phyloP scores from a whole-genome alignment of 257 asterid species.

The Solanum verrucosum region DNA sequence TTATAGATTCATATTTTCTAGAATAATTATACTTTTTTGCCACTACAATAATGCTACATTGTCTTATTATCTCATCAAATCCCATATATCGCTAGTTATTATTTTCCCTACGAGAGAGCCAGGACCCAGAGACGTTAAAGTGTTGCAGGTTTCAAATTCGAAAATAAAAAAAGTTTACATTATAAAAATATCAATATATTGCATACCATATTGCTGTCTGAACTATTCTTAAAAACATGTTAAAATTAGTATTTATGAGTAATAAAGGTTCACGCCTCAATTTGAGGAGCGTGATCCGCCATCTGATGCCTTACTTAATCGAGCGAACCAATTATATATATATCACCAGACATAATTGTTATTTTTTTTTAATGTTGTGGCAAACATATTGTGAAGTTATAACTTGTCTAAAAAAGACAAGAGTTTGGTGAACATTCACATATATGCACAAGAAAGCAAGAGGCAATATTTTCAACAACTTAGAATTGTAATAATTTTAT shows the following conservation, averaged over 20 bases:
- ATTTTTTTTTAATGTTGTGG: too few relatives aligned
- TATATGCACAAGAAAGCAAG: not conserved
- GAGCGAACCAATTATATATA: too few relatives aligned
- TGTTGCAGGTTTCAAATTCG: rapidly evolving
- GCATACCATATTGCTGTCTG: too few relatives aligned
- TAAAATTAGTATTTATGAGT: too few relatives aligned
- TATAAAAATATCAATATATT: too few relatives aligned
- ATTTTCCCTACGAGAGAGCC: not conserved
- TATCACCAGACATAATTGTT: not conserved
- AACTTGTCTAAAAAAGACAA: not conserved
- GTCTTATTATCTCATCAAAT: not conserved
- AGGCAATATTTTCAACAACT: not conserved
- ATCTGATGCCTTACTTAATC: too few relatives aligned
- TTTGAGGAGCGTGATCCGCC: too few relatives aligned
- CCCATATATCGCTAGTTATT: not conserved
- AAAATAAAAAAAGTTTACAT: too few relatives aligned
- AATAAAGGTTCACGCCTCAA: not conserved
- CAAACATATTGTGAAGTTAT: not conserved
- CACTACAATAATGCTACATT: not conserved
- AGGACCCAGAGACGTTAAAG: not conserved
- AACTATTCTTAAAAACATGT: too few relatives aligned
- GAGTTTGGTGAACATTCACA: not conserved
- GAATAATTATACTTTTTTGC: not conserved
- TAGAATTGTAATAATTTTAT: not conserved
- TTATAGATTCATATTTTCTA: not conserved